Percentiles rank a stretch among this genome's conserved stretches.
Evolutionary conservation across 805 yeast genomes (phyloP).

Genomic region (Candida anglica): DNA sequence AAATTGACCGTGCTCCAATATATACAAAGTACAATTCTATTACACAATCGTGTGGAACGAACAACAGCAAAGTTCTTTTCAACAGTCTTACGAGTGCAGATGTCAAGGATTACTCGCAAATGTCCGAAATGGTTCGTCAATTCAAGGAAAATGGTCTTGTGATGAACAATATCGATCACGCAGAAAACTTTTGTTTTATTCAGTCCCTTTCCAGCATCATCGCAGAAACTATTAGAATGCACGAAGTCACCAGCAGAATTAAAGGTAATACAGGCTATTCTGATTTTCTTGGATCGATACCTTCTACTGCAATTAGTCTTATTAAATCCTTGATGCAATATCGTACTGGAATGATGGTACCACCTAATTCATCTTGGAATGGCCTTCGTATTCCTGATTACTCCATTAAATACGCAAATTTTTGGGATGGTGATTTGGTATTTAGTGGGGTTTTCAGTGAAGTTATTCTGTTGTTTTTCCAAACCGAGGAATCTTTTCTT

Average conservation of each 20-base stretch:
- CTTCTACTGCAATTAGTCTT: constrained; percentile 25
- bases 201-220: constrained; percentile 23
- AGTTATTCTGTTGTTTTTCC: constrained; percentile 35
- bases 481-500: constrained; percentile 41
- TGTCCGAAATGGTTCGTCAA: background rate
- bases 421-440: constrained; percentile 17
- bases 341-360: constrained; percentile 14
- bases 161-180: background rate
- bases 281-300: constrained; percentile 19
- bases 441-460: constrained; percentile 37
- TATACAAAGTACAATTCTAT: constrained; percentile 18
- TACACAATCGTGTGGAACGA: constrained; percentile 17
- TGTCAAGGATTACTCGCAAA: constrained; percentile 2
- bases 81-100: constrained; percentile 20
- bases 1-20: constrained; percentile 5
- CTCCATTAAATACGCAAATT: constrained; percentile 7
- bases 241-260: constrained; percentile 57
- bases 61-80: constrained; percentile 23
- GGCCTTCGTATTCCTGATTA: constrained; percentile 3
- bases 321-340: constrained; percentile 42
- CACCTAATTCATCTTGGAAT: background rate
- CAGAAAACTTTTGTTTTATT: constrained; percentile 4
- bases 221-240: constrained; percentile 51
- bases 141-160: background rate
- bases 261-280: constrained; percentile 26